These are phyloP conservation scores for Anethum foeniculum DNA, from an alignment of 140 eudicot genomes.

Conservation along the genomic window DNA sequence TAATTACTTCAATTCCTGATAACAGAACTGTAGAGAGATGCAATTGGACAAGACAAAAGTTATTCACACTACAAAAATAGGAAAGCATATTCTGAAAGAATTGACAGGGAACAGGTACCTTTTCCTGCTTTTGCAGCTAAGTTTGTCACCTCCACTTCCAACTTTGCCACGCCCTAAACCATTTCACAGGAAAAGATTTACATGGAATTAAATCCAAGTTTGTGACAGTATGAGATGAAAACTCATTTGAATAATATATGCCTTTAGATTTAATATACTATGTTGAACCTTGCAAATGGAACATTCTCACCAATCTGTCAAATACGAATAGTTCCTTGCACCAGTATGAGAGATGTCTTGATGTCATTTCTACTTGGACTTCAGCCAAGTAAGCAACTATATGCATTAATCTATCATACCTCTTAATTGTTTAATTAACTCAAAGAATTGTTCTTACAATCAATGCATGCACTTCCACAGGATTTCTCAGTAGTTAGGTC, in stretches of 20 bases:
- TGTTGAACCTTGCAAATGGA: not conserved
- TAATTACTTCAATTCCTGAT: not conserved
- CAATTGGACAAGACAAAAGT: not conserved
- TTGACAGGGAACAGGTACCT: constrained; percentile 40
- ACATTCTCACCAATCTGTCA: not conserved
- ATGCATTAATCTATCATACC: not conserved
- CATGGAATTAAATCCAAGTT: not conserved
- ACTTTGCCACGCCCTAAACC: constrained; percentile 74
- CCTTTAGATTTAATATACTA: not conserved
- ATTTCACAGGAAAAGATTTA: not conserved
- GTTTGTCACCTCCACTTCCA: constrained; percentile 97
- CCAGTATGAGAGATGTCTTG: not conserved
- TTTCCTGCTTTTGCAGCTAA: constrained; percentile 99
- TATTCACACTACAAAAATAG: not conserved
- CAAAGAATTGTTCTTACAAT: not conserved
- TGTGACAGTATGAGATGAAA: not conserved
- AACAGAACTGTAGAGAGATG: not conserved
- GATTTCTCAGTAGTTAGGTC: not conserved
- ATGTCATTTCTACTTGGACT: not conserved
- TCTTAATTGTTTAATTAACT: not conserved
- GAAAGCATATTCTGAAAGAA: not conserved
- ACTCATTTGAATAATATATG: not conserved
- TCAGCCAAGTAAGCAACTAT: not conserved
- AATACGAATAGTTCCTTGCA: not conserved
- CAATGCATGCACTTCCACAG: not conserved